Conservation (phyloP, 2,329 filamentous ascomycete genomes). For the Talaromyces sp. region DNA sequence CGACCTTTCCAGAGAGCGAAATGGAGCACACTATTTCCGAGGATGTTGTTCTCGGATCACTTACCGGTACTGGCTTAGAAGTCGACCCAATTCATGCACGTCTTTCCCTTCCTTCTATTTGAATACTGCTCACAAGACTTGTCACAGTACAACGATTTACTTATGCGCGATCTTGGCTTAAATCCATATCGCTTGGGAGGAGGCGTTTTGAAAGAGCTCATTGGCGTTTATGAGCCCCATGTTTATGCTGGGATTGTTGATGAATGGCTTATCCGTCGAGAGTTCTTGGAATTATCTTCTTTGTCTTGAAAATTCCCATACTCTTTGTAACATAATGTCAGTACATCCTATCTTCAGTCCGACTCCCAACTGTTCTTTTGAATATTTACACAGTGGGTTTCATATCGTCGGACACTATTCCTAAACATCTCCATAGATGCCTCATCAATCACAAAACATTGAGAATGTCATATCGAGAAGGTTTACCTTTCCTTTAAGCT, state of each 20-base stretch:
- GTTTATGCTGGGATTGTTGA: constrained; percentile 31
- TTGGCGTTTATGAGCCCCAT: constrained; percentile 23
- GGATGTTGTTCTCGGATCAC: constrained; percentile 22
- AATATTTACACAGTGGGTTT: too few relatives aligned
- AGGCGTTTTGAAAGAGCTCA: constrained; percentile 21
- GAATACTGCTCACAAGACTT: neutral
- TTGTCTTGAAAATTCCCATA: neutral
- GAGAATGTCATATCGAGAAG: too few relatives aligned
- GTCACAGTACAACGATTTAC: constrained; percentile 28
- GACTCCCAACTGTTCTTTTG: too few relatives aligned
- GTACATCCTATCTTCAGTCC: too few relatives aligned
- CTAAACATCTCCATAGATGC: too few relatives aligned
- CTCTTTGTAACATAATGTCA: too few relatives aligned
- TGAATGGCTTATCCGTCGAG: constrained; percentile 19
- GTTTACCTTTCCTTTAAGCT: too few relatives aligned
- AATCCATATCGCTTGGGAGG: constrained; percentile 27
- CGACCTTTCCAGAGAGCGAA: neutral
- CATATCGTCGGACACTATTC: too few relatives aligned
- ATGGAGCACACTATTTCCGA: constrained; percentile 23
- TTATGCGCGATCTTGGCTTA: constrained; percentile 28
- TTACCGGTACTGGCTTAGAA: constrained; percentile 23
- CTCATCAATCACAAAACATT: too few relatives aligned
- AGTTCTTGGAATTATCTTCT: neutral
- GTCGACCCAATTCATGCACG: constrained; percentile 27
- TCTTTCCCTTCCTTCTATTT: neutral